Evolutionary conservation across 1,284 basidiomycete species (phyloP), one percentile per base, ranked within the genome.

Genomic region (Kalmanozyma brasiliensis): DNA sequence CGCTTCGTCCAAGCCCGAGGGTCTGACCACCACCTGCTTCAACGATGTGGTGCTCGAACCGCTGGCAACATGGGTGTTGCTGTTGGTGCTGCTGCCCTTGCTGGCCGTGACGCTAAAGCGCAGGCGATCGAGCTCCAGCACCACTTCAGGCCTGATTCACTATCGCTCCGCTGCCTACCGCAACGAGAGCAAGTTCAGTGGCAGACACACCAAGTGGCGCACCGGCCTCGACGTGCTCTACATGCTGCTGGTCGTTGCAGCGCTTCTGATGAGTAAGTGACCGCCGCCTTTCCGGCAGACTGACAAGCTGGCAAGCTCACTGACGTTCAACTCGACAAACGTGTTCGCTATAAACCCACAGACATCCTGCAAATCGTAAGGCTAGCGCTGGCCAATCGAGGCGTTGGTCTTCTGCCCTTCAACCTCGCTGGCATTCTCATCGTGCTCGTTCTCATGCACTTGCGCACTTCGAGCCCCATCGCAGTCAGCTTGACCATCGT

Each of bases 311-410:
- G 4, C 8, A 6, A n/a, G 5, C 19, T 46, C 23, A 19, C 52
- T 43, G 36, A 51, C 34, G 17, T 10, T n/a, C n/a, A 14, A 24
- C 40, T 55, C 19, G n/a, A 40, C 26, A 20, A 5, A 9, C 6
- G 32, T 11, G 8, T 37, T 43, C 3, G 10, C 16, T 35, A 8
- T 11, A n/a, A 11, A 7, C 10, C 10, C 13, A 45, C 62, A 76
- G 73, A 76, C 59, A 52, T 76, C 20, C 56, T 76, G 8, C 61
- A 76, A 35, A 68, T 76, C 52, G 68, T 68, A 4, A 37, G 73
- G n/a, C 56, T 76, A n/a, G 68, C 63, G 9, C 45, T 76, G n/a
- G 71, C 67, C 9, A 24, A 73, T 43, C 73, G 71, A 14, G 71
- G 70, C 33, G 60, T 62, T 5, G 73, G 73, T 11, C 41, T 76